These are phyloP conservation scores for Alternaria longipes DNA, from an alignment of 2,329 filamentous ascomycete genomes.

Conservation along the genomic window DNA sequence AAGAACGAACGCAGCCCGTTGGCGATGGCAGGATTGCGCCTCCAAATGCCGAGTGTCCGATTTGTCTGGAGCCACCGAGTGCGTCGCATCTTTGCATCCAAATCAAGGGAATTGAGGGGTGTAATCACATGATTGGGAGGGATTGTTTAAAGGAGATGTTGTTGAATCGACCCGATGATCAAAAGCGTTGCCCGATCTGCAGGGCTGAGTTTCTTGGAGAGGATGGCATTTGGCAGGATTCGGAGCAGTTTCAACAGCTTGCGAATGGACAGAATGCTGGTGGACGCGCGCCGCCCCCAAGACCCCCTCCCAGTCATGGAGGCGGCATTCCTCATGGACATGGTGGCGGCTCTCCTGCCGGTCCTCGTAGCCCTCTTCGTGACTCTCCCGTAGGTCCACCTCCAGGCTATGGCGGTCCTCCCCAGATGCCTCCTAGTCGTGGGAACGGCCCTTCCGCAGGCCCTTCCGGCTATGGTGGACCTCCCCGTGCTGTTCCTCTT, in stretches of 20 bases:
- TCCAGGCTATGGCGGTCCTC: neutral
- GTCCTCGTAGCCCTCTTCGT: neutral
- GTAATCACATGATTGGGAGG: constrained; percentile 29
- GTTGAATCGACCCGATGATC: neutral
- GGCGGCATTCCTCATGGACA: neutral
- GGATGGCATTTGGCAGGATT: constrained; percentile 1
- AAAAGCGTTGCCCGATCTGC: constrained; percentile 31
- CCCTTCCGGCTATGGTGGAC: neutral
- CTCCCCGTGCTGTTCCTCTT: neutral
- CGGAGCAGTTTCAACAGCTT: constrained; percentile 1
- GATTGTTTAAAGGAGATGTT: constrained; percentile 25
- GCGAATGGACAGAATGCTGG: neutral
- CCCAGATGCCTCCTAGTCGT: neutral
- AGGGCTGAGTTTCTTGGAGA: constrained; percentile 24
- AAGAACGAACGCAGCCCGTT: constrained; percentile 9
- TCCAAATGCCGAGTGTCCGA: constrained; percentile 18
- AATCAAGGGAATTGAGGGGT: constrained; percentile 21
- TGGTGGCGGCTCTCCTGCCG: neutral
- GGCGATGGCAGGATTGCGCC: neutral
- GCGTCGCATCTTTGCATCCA: constrained; percentile 18
- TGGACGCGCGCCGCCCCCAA: neutral
- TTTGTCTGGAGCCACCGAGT: constrained; percentile 20
- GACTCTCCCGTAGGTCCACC: neutral
- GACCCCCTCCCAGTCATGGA: neutral
- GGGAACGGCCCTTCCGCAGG: neutral